Evolutionary conservation across 2,329 filamentous ascomycete species (phyloP).

Genomic region (Penicillium rolfsii): DNA sequence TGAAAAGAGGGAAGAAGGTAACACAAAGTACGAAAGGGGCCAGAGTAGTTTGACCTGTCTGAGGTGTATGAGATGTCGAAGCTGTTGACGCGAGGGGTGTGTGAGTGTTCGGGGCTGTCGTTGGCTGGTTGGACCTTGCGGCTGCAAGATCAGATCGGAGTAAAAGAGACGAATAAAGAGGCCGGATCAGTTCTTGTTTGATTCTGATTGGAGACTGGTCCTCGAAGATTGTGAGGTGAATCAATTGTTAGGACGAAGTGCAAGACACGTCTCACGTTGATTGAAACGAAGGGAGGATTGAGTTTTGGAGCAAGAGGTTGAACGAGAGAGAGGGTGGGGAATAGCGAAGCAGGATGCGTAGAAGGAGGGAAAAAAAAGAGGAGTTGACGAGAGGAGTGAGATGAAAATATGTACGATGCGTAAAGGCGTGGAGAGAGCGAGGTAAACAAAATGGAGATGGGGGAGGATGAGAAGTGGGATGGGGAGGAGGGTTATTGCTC

Average conservation of each 20-base stretch:
- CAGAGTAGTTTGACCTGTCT: constrained; percentile 3
- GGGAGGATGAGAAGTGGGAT: not conserved
- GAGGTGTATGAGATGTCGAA: not conserved
- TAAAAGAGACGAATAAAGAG: constrained; percentile 12
- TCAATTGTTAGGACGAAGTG: not conserved
- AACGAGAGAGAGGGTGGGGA: not conserved
- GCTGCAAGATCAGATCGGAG: constrained; percentile 17
- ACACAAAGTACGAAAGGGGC: not conserved
- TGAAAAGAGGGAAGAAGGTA: not conserved
- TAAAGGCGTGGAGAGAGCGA: not conserved
- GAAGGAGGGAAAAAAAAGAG: not conserved
- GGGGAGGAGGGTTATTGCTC: not conserved
- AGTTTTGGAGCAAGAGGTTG: not conserved
- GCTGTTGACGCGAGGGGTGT: constrained; percentile 12
- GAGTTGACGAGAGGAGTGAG: not conserved
- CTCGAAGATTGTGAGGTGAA: constrained; percentile 9
- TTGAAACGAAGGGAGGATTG: not conserved
- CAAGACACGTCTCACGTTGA: constrained; percentile 10
- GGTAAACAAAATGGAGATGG: not conserved
- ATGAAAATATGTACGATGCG: not conserved
- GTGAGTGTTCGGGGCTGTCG: not conserved
- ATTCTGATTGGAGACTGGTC: constrained; percentile 14
- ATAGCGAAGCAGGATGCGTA: not conserved
- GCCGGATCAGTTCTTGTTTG: not conserved
- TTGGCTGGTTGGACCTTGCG: constrained; percentile 13